Evolutionary conservation across 768 basidiomycete species (phyloP), one percentile per base, ranked within the genome.

Genomic region (Agaricus sinodeliciosus): DNA sequence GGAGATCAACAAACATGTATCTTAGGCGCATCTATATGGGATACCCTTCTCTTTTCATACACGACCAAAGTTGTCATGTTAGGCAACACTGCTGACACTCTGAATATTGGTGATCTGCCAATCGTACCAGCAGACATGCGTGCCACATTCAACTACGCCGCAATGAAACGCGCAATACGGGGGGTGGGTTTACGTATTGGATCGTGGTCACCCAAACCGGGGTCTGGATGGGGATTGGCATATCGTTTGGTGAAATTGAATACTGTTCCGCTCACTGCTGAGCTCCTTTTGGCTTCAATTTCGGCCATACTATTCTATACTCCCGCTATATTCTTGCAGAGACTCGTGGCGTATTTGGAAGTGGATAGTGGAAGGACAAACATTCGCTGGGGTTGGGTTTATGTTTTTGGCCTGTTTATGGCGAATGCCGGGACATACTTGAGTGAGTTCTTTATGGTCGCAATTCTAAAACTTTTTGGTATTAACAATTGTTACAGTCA

Each of bases 101-200:
- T 95, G 43, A 89, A 95, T 58, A 90, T 92, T 18, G 90, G 84
- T 55, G 92, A 96, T 63, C 72, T 96, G 27, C 94, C 93, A 4
- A 82, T 94, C 49, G 78, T 94, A 8, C 80, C 87, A 0, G 80
- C 75, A 0, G 65, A 78, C 59, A 84, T 92, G 81, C 87, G 93
- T 27, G 73, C 78, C 0, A 74, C 82, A 4, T 65, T 67, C 59
- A 78, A 87, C 51, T 91, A 82, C 58, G 58, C 78, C n/a, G 61
- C 60, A 19, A 90, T 92, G 86, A 81, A 78, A 53, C 66, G 62
- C 4, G 77, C 78, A 1, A 71, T 84, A 64, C 77, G 73, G 18
- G 69, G 69, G 3, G 65, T 81, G 55, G 73, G 72, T 47, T 71
- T 85, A 31, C 68, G 69, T 19, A 66, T 86, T 28, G 73, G 77